Conservation (phyloP, 2,329 filamentous ascomycete genomes). For the Sporothrix brasiliensis region DNA sequence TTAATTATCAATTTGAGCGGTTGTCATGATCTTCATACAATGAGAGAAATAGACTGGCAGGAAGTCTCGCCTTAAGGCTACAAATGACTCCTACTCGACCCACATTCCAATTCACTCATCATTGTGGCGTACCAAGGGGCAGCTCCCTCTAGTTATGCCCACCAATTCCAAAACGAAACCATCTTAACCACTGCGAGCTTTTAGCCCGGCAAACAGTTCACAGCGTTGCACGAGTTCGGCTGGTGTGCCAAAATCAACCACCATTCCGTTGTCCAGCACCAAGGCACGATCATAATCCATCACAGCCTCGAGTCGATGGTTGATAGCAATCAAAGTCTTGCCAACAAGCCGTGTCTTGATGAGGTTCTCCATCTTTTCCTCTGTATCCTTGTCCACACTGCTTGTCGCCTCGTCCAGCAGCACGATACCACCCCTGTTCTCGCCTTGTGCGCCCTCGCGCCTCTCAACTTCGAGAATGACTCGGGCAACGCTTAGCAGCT, state of each 20-base stretch:
- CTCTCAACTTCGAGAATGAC: slow-evolving; percentile 13
- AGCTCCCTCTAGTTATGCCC: too few species aligned
- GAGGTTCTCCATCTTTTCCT: slow-evolving; percentile 48
- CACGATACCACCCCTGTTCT: slow-evolving; percentile 37
- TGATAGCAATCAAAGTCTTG: slow-evolving; percentile 58
- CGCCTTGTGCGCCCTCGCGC: neutral
- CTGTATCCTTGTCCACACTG: slow-evolving; percentile 48
- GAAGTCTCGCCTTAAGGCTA: too few species aligned
- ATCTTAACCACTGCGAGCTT: neutral
- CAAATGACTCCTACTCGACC: too few species aligned
- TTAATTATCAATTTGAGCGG: too few species aligned
- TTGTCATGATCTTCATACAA: too few species aligned
- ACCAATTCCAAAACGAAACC: too few species aligned
- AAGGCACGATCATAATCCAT: slow-evolving; percentile 56
- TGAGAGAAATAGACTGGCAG: too few species aligned
- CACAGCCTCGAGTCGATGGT: slow-evolving; percentile 54
- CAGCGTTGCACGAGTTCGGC: slow-evolving; percentile 14
- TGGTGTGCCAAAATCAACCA: slow-evolving; percentile 17
- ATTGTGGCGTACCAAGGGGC: too few species aligned
- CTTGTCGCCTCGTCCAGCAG: slow-evolving; percentile 50
- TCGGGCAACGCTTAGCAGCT: slow-evolving; percentile 7
- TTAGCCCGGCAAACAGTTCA: slow-evolving; percentile 11
- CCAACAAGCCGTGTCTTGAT: slow-evolving; percentile 45
- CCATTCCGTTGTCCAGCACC: slow-evolving; percentile 51
- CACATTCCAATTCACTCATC: too few species aligned